Evolutionary conservation across 1,284 basidiomycete species (phyloP), one percentile per base, ranked within the genome.

Genomic region (Fomitopsis pinicola): DNA sequence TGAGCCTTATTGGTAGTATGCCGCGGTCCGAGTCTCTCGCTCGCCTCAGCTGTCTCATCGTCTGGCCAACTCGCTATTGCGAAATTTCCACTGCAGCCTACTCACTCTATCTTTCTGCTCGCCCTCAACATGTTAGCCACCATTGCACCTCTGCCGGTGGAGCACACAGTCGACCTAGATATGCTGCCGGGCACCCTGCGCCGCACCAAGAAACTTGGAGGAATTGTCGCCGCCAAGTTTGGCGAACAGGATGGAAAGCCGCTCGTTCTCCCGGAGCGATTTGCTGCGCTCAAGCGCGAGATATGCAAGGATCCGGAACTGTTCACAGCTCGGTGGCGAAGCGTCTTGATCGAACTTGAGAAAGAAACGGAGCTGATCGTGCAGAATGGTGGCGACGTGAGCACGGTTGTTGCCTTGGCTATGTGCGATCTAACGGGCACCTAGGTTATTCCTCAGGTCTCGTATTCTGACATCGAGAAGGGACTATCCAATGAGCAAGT

Each of bases 391-490:
- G 52, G 60, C 44, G 64, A 66, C 44, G 66, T 68, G 17, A 3
- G 73, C 65, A 40, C 12, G 14, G 38, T 40, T 40, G 38, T 15
- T 40, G 38, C 3, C 12, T 14, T 40, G 38, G 9, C 38, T 10
- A 40, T 15, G 38, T 14, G 9, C 38, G 9, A 12, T 40, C 6
- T 40, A 15, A 40, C 8, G 9, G 38, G 3, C 38, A 40, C 9
- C 38, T 40, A 90, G 87, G 78, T 82, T n/a, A 78, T 91, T 19
- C 85, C 88, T 3, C 73, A 79, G 44, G 70, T 89, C 1, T 66
- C 75, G 0, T 89, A 83, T 64, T 67, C 73, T 0, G 82, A 85
- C 15, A 69, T 91, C 2, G 66, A 76, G 50, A 67, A 65, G 1
- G 80, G 83, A 0, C 63, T 79, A 45, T 79, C 76, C 0, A 69